Evolutionary conservation across 257 asterid genomes (phyloP), one percentile per base, ranked within the genome.

Genomic region (Coffea canephora): DNA sequence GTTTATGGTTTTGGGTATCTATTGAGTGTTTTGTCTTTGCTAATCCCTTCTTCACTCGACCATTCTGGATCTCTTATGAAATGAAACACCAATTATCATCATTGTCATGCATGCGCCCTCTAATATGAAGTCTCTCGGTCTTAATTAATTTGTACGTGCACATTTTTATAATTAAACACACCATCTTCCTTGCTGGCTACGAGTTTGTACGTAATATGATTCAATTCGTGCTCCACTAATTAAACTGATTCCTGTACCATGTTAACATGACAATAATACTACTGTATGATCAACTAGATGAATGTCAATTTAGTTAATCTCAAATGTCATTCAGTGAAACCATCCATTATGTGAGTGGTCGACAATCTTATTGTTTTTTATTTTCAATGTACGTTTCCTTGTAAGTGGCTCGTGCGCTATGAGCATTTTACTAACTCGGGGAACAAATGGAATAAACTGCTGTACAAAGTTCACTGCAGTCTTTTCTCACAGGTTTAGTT

Each of bases 1-100:
- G 72, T 81, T 34, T 61, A 55, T 87, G 91, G 85, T 79, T 80
- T 88, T 71, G 81, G 86, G 86, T 91, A 83, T 66, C 83, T 75
- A 9, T 31, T 61, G 41, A 73, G 74, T 75, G 72, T 79, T 86
- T 90, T 88, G 87, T 85, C 87, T 88, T 86, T 80, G 77, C 76
- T 68, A 85, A 87, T 83, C 81, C 83, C 71, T 74, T 66, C 52
- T 70, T 62, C 76, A 19, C 76, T 87, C 76, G 12, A 72, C 77
- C 73, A 75, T 71, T 72, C 71, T 70, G 73, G 79, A 80, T 67
- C 77, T 83, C 75, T 31, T 31, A 31, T 31, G 34, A 31, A 31
- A 54, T 69, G 61, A 80, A 59, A 71, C 84, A 80, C 82, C 34
- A 31, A 41, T 4, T 39, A 84, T 13, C 64, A 41, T 85, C 82